A percentile compares a stretch with the other conserved stretches of the same genome.
Evolutionary conservation across 2,329 filamentous ascomycete genomes (phyloP).

Genomic region (Lanzia echinophila): DNA sequence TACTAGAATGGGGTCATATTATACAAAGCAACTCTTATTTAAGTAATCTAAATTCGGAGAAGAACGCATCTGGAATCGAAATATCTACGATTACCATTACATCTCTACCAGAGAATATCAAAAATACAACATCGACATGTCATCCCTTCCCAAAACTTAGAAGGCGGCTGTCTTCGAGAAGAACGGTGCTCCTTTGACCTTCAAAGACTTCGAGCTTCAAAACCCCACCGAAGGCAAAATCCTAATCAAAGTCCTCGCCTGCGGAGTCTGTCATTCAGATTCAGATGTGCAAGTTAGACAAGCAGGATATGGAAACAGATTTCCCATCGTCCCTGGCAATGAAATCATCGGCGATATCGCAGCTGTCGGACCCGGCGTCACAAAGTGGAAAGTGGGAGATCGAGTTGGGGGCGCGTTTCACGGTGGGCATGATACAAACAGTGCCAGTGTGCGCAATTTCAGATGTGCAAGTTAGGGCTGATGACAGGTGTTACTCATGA

Average conservation of each 20-base stretch:
- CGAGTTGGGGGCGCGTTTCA: constrained; percentile 64
- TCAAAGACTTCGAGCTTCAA: constrained; percentile 54
- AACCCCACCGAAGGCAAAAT: constrained; percentile 51
- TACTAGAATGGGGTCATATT: too few relatives aligned
- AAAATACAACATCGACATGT: constrained; percentile 15
- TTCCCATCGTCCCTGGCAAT: constrained; percentile 61
- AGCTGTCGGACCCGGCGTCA: constrained; percentile 50
- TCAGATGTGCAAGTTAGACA: constrained; percentile 36
- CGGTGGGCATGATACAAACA: constrained; percentile 58
- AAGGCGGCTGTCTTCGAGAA: constrained; percentile 57
- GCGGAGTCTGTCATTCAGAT: constrained; percentile 66
- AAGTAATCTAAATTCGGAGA: too few relatives aligned
- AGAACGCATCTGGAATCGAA: background rate
- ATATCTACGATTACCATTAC: background rate
- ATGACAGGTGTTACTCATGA: constrained; percentile 61
- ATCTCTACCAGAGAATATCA: background rate
- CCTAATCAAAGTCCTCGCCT: constrained; percentile 65
- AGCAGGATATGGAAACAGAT: constrained; percentile 43
- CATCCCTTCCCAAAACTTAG: constrained; percentile 54
- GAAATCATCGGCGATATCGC: constrained; percentile 64
- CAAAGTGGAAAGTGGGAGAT: constrained; percentile 55
- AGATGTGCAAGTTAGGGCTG: constrained; percentile 57
- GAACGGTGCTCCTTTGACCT: constrained; percentile 42
- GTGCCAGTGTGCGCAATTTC: constrained; percentile 52
- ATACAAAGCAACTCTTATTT: too few relatives aligned